These are phyloP conservation scores for Cutaneotrichosporon mucoides DNA, from an alignment of 1,284 basidiomycete genomes.

Conservation along the genomic window DNA sequence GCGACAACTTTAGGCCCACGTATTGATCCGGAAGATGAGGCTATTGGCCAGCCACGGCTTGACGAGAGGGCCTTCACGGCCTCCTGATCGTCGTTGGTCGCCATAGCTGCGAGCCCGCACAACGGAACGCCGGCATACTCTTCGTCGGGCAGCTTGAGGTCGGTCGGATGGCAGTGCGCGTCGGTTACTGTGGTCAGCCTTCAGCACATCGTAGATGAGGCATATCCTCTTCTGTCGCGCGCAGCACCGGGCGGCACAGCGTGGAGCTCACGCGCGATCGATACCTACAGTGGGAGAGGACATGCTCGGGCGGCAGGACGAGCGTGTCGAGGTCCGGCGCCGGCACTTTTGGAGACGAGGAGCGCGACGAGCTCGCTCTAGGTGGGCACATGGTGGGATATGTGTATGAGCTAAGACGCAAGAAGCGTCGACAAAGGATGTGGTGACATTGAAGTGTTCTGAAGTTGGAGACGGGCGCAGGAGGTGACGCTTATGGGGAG, in stretches of 20 bases:
- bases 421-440: background rate
- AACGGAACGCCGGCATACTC: slow-evolving; percentile 32
- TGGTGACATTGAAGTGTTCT: background rate
- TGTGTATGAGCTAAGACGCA: background rate
- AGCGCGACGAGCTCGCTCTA: background rate
- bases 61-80: slow-evolving; percentile 26
- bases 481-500: background rate
- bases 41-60: slow-evolving; percentile 11
- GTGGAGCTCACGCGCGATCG: background rate
- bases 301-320: slow-evolving; percentile 25
- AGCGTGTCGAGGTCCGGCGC: slow-evolving; percentile 32
- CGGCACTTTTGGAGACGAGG: background rate
- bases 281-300: slow-evolving; percentile 21
- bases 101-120: slow-evolving; percentile 45
- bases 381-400: background rate
- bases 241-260: background rate
- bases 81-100: slow-evolving; percentile 41
- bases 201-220: background rate
- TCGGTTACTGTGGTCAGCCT: slow-evolving; percentile 39
- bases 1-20: slow-evolving; percentile 26
- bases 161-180: slow-evolving; percentile 51
- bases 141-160: slow-evolving; percentile 17
- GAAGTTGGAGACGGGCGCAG: background rate
- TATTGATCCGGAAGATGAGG: background rate
- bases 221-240: background rate